Evolutionary conservation across 2,329 filamentous ascomycete genomes (phyloP), one percentile per base, ranked within the genome.

Genomic region (Falciphora oryzae): DNA sequence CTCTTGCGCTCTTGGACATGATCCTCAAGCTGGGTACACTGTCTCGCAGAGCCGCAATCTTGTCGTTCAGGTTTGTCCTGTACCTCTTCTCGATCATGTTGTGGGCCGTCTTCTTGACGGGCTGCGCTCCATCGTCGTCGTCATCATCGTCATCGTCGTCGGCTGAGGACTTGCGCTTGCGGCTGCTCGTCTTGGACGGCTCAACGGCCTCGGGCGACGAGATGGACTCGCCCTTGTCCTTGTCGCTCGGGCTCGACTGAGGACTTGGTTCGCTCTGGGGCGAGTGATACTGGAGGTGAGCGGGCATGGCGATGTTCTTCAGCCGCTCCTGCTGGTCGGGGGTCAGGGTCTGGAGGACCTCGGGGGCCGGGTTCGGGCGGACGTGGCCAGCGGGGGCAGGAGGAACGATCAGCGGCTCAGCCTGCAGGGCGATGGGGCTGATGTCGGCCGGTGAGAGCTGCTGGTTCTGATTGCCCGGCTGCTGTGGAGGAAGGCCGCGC

Each of bases 31-130:
- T 96, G 2, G 94, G 94, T 18, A 98, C 93, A 72, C 92, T 96
- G 75, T 97, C 93, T 70, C 93, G 85, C 67, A 98, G 80, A 65
- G 93, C 93, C 59, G 93, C 90, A 71, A 98, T 98, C 80, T 98
- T 98, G 74, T 97, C 94, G 73, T 98, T 98, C 65, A 98, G 83
- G 73, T 98, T 98, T 64, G 92, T 97, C 71, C 94, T 89, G 76
- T 98, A 98, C 69, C 94, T 83, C 82, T 97, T 98, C 79, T 98
- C 94, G 68, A 98, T 97, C 84, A 98, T 95, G 76, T 97, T 98
- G 78, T 98, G 94, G 2, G 94, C 93, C 38, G 93, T 96, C 83
- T 97, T 97, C 82, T 97, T 97, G 65, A 81, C 72, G 32, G 80
- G 80, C 28, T 81, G 79, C 38, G 83, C 87, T 70, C 80, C 84